Percentiles rank a stretch among this genome's conserved stretches.
These are phyloP conservation scores for Fusarium ramigenum DNA, from an alignment of 2,329 filamentous ascomycete species.

Conservation along the genomic window DNA sequence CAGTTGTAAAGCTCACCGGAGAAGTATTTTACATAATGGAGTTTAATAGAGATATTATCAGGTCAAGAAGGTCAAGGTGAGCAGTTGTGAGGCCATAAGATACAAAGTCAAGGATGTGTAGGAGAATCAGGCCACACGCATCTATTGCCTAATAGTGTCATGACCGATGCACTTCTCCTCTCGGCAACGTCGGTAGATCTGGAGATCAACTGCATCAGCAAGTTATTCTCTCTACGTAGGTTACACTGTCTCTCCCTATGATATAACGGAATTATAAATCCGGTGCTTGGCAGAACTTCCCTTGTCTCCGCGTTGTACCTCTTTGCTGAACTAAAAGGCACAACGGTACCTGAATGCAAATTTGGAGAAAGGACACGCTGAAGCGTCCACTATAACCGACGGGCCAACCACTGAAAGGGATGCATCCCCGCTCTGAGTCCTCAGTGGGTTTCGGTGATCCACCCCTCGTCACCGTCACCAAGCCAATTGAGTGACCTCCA, in stretches of 20 bases:
- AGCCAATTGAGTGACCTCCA: background rate
- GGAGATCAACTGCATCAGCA: background rate
- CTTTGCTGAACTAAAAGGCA: background rate
- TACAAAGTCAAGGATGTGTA: background rate
- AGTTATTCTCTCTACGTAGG: too few species aligned
- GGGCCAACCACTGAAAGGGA: slow-evolving; percentile 7
- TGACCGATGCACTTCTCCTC: slow-evolving; percentile 26
- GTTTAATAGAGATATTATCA: accelerated
- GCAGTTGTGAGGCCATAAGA: background rate
- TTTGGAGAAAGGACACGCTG: slow-evolving; percentile 26
- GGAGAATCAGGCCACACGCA: slow-evolving; percentile 28
- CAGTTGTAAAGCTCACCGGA: background rate
- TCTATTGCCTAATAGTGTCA: slow-evolving; percentile 19
- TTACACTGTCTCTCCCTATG: background rate
- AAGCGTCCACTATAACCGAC: slow-evolving; percentile 21
- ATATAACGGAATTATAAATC: slow-evolving; percentile 16
- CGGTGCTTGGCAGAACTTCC: background rate
- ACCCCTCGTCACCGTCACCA: slow-evolving; percentile 36
- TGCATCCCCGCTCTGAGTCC: slow-evolving; percentile 14
- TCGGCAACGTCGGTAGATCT: slow-evolving; percentile 34
- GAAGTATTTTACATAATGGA: background rate
- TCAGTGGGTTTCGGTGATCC: slow-evolving; percentile 29
- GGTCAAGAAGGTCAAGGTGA: background rate
- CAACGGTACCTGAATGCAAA: slow-evolving; percentile 8
- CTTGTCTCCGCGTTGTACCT: slow-evolving; percentile 6